Evolutionary conservation across 2,329 filamentous ascomycete genomes (phyloP).

Genomic region (Cadophora luteo-olivacea): DNA sequence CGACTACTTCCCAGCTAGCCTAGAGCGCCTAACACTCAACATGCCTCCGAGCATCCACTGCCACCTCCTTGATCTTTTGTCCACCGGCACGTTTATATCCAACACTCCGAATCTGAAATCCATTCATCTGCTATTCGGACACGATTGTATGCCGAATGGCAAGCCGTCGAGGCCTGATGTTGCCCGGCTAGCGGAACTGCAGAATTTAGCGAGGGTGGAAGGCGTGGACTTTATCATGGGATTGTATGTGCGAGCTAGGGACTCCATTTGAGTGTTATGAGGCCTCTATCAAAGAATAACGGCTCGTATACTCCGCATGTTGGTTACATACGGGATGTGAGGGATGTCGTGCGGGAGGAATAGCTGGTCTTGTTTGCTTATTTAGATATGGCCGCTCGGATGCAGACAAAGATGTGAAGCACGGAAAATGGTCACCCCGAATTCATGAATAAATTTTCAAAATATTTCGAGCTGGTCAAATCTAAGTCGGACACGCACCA

Average conservation of each 20-base stretch:
- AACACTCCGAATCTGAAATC: background rate
- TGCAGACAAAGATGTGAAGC: too few species aligned
- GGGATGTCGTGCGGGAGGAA: background rate
- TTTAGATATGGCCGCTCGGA: background rate
- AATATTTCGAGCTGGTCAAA: too few species aligned
- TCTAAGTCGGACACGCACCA: too few species aligned
- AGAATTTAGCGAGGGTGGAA: too few species aligned
- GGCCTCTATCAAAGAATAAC: background rate
- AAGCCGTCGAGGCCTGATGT: background rate
- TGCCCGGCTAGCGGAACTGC: background rate
- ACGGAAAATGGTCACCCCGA: too few species aligned
- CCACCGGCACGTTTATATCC: background rate
- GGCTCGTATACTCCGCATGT: too few species aligned
- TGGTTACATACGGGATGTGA: too few species aligned
- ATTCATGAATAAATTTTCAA: background rate
- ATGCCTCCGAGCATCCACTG: background rate
- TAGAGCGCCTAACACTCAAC: background rate
- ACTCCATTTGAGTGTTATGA: background rate
- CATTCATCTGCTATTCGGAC: background rate
- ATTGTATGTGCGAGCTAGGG: background rate
- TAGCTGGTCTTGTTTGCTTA: background rate
- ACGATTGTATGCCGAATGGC: background rate
- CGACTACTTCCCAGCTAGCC: background rate
- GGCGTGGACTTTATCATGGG: background rate
- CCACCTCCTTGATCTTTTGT: background rate